A percentile compares a stretch with the other conserved stretches of the same genome.
Conservation (phyloP, 345 rosid species). For the Sisymbrium altissimum region DNA sequence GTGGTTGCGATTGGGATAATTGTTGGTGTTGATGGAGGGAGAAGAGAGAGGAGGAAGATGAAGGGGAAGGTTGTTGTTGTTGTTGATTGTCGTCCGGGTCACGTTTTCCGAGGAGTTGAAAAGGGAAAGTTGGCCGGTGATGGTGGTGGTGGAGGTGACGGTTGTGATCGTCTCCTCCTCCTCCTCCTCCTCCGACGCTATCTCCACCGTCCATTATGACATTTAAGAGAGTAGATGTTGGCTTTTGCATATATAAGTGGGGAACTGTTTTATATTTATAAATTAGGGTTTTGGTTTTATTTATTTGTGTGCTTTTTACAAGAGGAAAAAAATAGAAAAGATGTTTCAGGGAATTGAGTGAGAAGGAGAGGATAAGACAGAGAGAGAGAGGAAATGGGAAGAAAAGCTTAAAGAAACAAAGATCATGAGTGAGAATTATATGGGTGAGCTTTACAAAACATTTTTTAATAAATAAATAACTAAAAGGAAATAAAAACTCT, state of each 20-base stretch:
- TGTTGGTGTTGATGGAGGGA: constrained; percentile 43
- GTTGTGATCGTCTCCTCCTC: constrained; percentile 53
- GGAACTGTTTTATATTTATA: constrained; percentile 16
- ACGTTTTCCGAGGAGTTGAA: constrained; percentile 78
- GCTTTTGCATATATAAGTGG: constrained; percentile 33
- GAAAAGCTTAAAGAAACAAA: constrained; percentile 67
- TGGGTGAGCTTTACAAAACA: constrained; percentile 41
- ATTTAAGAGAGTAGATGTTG: constrained; percentile 10
- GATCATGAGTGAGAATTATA: constrained; percentile 87
- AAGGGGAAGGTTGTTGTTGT: constrained; percentile 47
- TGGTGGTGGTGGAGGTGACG: constrained; percentile 48
- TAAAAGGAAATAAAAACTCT: background rate
- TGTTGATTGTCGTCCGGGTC: constrained; percentile 48
- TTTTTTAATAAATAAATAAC: background rate
- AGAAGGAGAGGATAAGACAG: constrained; percentile 16
- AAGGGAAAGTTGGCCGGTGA: constrained; percentile 69
- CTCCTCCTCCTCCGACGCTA: constrained; percentile 47
- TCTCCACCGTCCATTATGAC: constrained; percentile 41
- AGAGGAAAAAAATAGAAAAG: constrained; percentile 4
- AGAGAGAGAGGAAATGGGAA: constrained; percentile 28
- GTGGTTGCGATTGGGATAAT: constrained; percentile 28
- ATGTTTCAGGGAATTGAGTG: constrained; percentile 24
- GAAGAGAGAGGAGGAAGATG: constrained; percentile 49
- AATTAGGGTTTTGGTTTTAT: constrained; percentile 44
- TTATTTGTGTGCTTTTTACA: background rate